These are phyloP conservation scores for Geotrichum aggregatum DNA, from an alignment of 1,139 yeast genomes.

Conservation along the genomic window DNA sequence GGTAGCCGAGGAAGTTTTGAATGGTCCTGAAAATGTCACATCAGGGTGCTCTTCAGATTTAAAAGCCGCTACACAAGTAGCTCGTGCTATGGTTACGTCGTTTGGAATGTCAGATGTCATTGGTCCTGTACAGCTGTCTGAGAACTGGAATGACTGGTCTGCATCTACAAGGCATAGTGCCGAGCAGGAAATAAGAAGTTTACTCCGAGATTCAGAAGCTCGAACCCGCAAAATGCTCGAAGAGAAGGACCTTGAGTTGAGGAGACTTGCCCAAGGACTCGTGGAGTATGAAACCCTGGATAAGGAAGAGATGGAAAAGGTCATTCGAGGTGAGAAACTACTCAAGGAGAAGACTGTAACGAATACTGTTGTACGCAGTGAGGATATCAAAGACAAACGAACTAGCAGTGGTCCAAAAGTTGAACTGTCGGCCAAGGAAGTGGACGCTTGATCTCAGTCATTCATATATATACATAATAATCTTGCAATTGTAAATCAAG, in stretches of 20 bases:
- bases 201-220: constrained; percentile 68
- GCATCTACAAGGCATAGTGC: constrained; percentile 82
- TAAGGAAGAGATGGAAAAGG: constrained; percentile 82
- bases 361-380: constrained; percentile 67
- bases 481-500: too few species aligned
- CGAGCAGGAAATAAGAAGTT: constrained; percentile 80
- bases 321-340: constrained; percentile 73
- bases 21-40: constrained; percentile 85
- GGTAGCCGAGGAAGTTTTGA: constrained; percentile 89
- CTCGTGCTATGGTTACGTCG: constrained; percentile 93
- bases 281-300: constrained; percentile 93
- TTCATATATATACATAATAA: too few species aligned
- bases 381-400: constrained; percentile 39
- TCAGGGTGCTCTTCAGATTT: constrained; percentile 92
- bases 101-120: constrained; percentile 94
- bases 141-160: constrained; percentile 64
- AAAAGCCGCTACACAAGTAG: constrained; percentile 83
- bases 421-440: constrained; percentile 1
- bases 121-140: constrained; percentile 82
- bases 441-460: background rate
- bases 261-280: constrained; percentile 86
- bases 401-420: constrained; percentile 21
- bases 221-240: constrained; percentile 69
- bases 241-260: constrained; percentile 65
- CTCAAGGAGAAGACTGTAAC: constrained; percentile 63